A percentile compares a stretch with the other conserved stretches of the same genome.
Conservation (phyloP, 1,139 yeast genomes). For the Scheffersomyces illinoinensis region DNA sequence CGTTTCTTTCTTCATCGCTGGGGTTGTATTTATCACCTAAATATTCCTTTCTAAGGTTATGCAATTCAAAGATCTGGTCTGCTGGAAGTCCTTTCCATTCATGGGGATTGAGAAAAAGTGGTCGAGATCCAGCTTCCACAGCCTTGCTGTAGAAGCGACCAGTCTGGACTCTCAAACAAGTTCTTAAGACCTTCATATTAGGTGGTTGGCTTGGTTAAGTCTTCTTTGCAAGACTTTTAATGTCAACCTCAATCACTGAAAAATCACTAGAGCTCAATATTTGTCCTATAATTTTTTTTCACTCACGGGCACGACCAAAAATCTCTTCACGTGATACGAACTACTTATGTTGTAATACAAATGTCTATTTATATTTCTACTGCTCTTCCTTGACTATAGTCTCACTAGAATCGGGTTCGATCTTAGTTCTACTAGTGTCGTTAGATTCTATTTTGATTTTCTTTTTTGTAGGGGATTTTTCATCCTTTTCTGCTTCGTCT, state of each 20-base stretch:
- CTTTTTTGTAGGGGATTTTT: not conserved
- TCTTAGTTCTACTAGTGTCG: not conserved
- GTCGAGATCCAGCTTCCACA: slow-evolving; percentile 9
- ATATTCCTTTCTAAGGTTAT: slow-evolving; percentile 54
- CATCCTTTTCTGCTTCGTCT: slow-evolving; percentile 4
- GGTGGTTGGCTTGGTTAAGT: not conserved
- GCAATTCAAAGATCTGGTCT: slow-evolving; percentile 60
- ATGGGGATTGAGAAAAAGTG: slow-evolving; percentile 56
- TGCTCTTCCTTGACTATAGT: not conserved
- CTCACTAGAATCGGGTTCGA: not conserved
- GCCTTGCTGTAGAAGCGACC: slow-evolving; percentile 17
- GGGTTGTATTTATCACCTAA: slow-evolving; percentile 61
- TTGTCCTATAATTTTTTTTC: not conserved
- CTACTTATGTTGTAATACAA: not conserved
- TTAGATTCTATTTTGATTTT: not conserved
- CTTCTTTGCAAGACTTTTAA: not conserved
- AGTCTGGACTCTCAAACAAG: not conserved
- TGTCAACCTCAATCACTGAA: not conserved
- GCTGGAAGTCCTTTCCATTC: slow-evolving; percentile 71
- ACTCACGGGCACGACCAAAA: not conserved
- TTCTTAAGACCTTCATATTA: not conserved
- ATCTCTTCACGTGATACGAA: not conserved
- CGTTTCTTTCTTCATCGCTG: slow-evolving; percentile 48
- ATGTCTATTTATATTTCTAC: not conserved
- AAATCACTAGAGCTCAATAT: not conserved